A percentile compares a stretch with the other conserved stretches of the same genome.
These are phyloP conservation scores for Mytilinidion resinicola DNA, from an alignment of 495 filamentous ascomycete genomes.

Conservation along the genomic window DNA sequence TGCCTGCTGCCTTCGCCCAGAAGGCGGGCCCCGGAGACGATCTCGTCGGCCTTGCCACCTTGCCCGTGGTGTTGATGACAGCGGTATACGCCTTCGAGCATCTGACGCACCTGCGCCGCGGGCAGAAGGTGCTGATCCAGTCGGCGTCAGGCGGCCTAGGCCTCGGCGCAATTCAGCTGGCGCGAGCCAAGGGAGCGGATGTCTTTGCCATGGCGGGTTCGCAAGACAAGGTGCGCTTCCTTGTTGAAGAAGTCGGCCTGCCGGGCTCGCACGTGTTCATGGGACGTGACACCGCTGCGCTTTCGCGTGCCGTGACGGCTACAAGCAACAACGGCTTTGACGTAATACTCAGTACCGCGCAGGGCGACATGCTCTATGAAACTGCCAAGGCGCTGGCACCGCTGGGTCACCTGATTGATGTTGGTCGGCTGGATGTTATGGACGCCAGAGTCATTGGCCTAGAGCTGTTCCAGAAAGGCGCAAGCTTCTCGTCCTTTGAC, in stretches of 20 bases:
- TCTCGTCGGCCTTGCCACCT: conserved; percentile 48
- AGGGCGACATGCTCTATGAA: conserved; percentile 9
- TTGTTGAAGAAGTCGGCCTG: not conserved
- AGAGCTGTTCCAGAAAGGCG: conserved; percentile 13
- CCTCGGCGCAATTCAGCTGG: conserved; percentile 17
- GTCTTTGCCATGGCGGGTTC: conserved; percentile 14
- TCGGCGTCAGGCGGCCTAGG: conserved; percentile 20
- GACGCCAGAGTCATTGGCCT: not conserved
- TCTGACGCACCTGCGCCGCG: conserved; percentile 30
- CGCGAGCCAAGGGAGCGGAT: conserved; percentile 4
- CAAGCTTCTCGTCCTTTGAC: conserved; percentile 20
- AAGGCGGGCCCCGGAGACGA: conserved; percentile 43
- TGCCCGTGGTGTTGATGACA: conserved; percentile 53
- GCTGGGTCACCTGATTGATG: conserved; percentile 16
- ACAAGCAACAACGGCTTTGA: conserved; percentile 13
- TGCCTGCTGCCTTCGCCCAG: conserved; percentile 2
- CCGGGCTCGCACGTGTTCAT: conserved; percentile 5
- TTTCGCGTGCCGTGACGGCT: not conserved
- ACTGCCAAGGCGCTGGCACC: not conserved
- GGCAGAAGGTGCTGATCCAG: conserved; percentile 29
- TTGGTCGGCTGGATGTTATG: conserved; percentile 13
- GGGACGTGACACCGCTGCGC: not conserved
- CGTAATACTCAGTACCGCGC: conserved; percentile 9
- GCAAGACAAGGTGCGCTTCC: conserved; percentile 1
- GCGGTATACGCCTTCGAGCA: conserved; percentile 52